These are phyloP conservation scores for Conticribra weissflogii DNA, from an alignment of 108 stramenopile genomes.

Conservation along the genomic window DNA sequence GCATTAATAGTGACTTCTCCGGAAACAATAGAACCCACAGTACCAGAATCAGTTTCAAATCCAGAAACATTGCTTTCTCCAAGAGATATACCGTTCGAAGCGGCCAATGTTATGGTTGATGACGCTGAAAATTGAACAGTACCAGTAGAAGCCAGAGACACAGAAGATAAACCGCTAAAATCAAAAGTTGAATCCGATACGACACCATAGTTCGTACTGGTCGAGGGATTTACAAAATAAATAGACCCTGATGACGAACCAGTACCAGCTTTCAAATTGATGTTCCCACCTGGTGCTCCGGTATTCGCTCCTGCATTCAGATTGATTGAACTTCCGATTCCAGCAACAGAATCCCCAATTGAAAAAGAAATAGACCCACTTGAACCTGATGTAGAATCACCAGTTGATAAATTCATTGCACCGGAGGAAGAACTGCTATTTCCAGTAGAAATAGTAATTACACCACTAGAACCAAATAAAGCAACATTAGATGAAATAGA, in stretches of 20 bases:
- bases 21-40: conserved; percentile 25
- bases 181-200: conserved; percentile 30
- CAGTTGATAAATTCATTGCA: background rate
- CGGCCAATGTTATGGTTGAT: conserved; percentile 16
- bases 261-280: conserved; percentile 18
- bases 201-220: conserved; percentile 29
- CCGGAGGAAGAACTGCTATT: conserved; percentile 1
- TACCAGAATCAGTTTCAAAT: conserved; percentile 38
- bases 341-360: conserved; percentile 23
- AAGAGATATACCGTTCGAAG: conserved; percentile 29
- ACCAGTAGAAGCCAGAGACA: conserved; percentile 21
- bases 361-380: conserved; percentile 16
- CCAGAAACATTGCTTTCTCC: conserved; percentile 39
- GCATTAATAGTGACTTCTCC: conserved; percentile 30
- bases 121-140: conserved; percentile 13
- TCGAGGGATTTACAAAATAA: conserved; percentile 22
- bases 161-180: conserved; percentile 28
- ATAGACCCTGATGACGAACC: conserved; percentile 26
- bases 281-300: conserved; percentile 17
- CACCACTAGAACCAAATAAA: background rate
- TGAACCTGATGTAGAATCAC: background rate
- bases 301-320: conserved; percentile 6
- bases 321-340: conserved; percentile 13
- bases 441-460: background rate
- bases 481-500: background rate